phyloP scores from a whole-genome alignment of 139 green algal species.

The Chlamydomonas sp. region DNA sequence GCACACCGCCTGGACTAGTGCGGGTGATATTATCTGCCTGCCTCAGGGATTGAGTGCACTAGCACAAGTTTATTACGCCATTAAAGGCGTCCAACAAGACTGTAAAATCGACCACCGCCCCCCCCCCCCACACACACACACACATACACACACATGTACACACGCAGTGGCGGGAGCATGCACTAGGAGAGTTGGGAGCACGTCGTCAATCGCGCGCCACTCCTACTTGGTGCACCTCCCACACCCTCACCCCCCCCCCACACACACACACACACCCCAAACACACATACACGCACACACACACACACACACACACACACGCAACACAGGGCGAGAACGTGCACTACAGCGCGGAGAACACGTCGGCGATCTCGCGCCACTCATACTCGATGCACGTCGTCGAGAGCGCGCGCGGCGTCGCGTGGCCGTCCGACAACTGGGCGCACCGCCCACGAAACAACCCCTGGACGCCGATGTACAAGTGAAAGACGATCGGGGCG shows the following conservation, averaged over 20 bases:
- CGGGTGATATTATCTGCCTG: too few relatives aligned
- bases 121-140: too few relatives aligned
- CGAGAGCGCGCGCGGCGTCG: slow-evolving; percentile 40
- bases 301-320: too few relatives aligned
- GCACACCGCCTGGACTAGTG: too few relatives aligned
- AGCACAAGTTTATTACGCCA: too few relatives aligned
- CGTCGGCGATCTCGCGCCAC: slow-evolving; percentile 44
- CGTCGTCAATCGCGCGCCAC: not conserved
- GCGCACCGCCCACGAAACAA: slow-evolving; percentile 49
- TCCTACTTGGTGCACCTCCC: slow-evolving; percentile 15
- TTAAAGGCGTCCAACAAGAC: too few relatives aligned
- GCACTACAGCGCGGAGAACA: slow-evolving; percentile 18
- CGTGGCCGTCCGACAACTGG: slow-evolving; percentile 73
- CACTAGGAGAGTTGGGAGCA: too few relatives aligned
- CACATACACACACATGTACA: too few relatives aligned
- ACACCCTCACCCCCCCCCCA: slow-evolving; percentile 9
- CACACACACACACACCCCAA: slow-evolving; percentile 17
- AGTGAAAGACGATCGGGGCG: too few relatives aligned
- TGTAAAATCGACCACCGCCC: too few relatives aligned
- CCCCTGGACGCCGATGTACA: slow-evolving; percentile 62
- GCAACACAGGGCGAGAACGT: slow-evolving; percentile 20
- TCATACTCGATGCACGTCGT: slow-evolving; percentile 80
- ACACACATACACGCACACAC: slow-evolving; percentile 2
- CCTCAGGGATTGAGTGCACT: too few relatives aligned
- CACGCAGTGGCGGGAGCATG: too few relatives aligned